Base-by-base conservation (phyloP, 805 yeast species). In the Saccharomyces eubayanus region DNA sequence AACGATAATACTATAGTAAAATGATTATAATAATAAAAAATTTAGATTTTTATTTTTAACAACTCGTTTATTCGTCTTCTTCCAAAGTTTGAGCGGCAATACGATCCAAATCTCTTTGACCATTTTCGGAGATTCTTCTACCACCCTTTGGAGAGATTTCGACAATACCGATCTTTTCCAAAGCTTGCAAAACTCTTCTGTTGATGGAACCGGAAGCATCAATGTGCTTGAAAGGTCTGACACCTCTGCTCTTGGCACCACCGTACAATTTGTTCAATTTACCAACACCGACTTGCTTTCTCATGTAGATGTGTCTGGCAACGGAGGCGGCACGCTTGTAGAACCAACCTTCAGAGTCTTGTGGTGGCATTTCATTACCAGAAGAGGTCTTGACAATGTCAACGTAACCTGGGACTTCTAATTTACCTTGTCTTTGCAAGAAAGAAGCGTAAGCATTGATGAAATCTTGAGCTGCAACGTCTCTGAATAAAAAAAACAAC, bases 61-160 rank as follows among this genome's bases (percentile, higher is more conserved):
- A 36, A 43, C 51, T 52, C 51, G 63, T 59, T 66, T 67, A 69
- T 74, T 87, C 95, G 73, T 87, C 94, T 74, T 83, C 84, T 81
- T 90, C 96, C 77, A 88, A 84, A 76, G 96, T 89, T 82, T 90
- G 96, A 77, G 96, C 96, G 75, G 98, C 98, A 78, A 92, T 92
- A 86, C 99, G 97, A 83, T 94, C 99, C 82, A 94, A 87, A 83
- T 94, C 99, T 89, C 99, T 91, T 83, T 92, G 98, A 77, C 99
- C 99, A 81, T 90, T 88, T 77, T 89, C 97, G 63, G 97, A 87
- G 85, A 94, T 89, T 80, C 91, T 89, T 86, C 99, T 94, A 79
- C 99, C 99, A 77, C 97, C 97, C 81, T 89, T 89, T 79, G 90
- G 88, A 75, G 96, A 84, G 76, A 87, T 82, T 82, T 92, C 99